These are phyloP conservation scores for Peronospora belbahrii DNA, from an alignment of 352 stramenopile species.

Conservation along the genomic window DNA sequence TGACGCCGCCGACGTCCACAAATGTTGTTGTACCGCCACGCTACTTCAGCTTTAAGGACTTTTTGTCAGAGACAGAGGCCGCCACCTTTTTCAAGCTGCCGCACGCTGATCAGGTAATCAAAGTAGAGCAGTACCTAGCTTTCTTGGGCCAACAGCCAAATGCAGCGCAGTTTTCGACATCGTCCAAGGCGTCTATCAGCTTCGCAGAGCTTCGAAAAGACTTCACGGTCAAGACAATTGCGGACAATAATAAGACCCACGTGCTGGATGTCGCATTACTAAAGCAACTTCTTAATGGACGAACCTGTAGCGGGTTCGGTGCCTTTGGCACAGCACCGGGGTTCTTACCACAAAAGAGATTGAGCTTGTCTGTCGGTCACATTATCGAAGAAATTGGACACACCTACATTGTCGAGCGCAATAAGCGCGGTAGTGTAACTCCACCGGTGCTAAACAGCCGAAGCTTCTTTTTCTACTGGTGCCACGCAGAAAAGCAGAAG, in stretches of 20 bases:
- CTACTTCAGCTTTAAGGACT: constrained; percentile 70
- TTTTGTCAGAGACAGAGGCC: constrained; percentile 33
- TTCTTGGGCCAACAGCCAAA: constrained; percentile 48
- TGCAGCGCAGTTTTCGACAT: constrained; percentile 43
- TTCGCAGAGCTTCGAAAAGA: constrained; percentile 22
- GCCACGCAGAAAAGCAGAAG: constrained; percentile 83
- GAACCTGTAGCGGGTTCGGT: constrained; percentile 62
- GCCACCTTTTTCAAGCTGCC: constrained; percentile 45
- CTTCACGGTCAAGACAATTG: neutral
- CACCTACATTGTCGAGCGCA: constrained; percentile 58
- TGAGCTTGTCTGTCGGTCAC: constrained; percentile 56
- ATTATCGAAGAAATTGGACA: constrained; percentile 52
- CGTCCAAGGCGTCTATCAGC: constrained; percentile 44
- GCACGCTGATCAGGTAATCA: constrained; percentile 44
- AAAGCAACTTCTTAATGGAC: constrained; percentile 26
- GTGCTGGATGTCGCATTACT: constrained; percentile 22
- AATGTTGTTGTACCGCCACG: constrained; percentile 1
- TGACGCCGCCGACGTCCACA: neutral
- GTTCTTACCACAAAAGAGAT: constrained; percentile 53
- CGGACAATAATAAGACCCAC: neutral
- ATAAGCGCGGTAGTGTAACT: constrained; percentile 32
- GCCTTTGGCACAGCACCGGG: constrained; percentile 52
- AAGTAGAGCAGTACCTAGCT: constrained; percentile 55
- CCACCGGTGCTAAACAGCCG: constrained; percentile 62
- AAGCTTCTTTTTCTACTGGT: constrained; percentile 85